Base-by-base conservation (phyloP, 2,329 filamentous ascomycete genomes). In the Ambrosiella beaveri region DNA sequence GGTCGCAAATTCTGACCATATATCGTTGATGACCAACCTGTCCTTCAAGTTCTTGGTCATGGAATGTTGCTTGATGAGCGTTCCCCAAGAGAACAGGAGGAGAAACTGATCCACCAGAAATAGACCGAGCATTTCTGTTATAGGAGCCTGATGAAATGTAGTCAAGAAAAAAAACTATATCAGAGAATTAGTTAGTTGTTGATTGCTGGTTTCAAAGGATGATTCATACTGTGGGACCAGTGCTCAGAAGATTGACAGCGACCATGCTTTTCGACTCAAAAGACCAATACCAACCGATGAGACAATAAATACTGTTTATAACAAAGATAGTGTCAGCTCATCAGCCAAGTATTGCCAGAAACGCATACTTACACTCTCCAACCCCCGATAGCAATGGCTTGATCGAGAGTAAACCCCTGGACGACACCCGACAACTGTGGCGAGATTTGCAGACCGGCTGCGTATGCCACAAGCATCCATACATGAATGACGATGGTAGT, bases 201-300 rank as follows among this genome's bases (percentile, higher is more conserved):
- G 3, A 37, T 4, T 13, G 8, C 8, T 36, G 17, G 19, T 37
- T 53, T 5, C 12, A 13, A 15, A 11, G 37, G 50, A 15, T 13
- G n/a, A 50, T 27, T 41, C 78, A 70, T 68, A 83, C 79, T 64
- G 81, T 79, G 49, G 90, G 91, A 17, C 85, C 79, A 69, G 88
- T 82, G 58, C 84, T 83, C 47, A 96, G 73, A 61, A 88, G 68
- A 60, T 79, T 79, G 65, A 88, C 72, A 52, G 80, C 76, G 9
- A 78, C 78, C 55, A 85, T 73, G 68, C 88, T 84, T 67, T 81
- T 76, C 70, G 85, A 81, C 68, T 94, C 88, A 67, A 85, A 86
- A 62, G 82, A 76, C 49, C 81, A 74, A 64, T 78, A 79, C 88
- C 88, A 95, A 52, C 80, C 84, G 52, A 90, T 66, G 27, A 74